Base-by-base conservation (phyloP, 2,329 filamentous ascomycete species). In the Alternaria postmessia region DNA sequence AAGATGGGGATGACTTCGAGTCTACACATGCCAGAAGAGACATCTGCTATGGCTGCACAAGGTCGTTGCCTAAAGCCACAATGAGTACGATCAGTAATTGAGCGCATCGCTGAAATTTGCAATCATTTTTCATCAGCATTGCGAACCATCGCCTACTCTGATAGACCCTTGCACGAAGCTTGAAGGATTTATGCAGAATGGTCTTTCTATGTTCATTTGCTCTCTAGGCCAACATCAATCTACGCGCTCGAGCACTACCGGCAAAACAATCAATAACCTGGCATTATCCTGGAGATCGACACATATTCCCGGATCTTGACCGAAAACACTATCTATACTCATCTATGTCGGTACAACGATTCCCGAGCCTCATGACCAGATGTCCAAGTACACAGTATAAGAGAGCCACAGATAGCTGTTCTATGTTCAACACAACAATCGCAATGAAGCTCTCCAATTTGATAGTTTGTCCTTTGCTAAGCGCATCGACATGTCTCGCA, bases 21-120 rank as follows among this genome's bases (percentile, higher is more conserved):
- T 69, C 73, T 61, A 24, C 66, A 56, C 62, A 30, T 7, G 8
- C 22, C 5, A 68, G 57, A 49, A 75, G 47, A 20, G 57, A 49
- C 60, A 75, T 93, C 43, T 94, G 91, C 73, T 92, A 93, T 79
- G 91, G 91, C 14, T 94, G 91, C 75, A 87, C 87, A 71, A 85
- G 90, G 73, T 89, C 89, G 24, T 60, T 77, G 7, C 73, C 76
- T 20, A 60, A 64, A 32, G 22, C 48, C 7, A 18, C 49, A 3
- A 18, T 48, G 18, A 24, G 22, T 12, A 18, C 30, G 5, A 64
- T 43, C 5, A 42, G 22, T 7, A 16, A 28, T 38, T 66, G 58
- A 67, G 28, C 4, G 14, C 18, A 46, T 24, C 11, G 12, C 11
- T 30, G 9, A 3, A 16, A 9, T 7, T 14, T 30, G 1, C 32